Evolutionary conservation across 208 protist genomes (phyloP).

Genomic region (Crithidia brevicula): DNA sequence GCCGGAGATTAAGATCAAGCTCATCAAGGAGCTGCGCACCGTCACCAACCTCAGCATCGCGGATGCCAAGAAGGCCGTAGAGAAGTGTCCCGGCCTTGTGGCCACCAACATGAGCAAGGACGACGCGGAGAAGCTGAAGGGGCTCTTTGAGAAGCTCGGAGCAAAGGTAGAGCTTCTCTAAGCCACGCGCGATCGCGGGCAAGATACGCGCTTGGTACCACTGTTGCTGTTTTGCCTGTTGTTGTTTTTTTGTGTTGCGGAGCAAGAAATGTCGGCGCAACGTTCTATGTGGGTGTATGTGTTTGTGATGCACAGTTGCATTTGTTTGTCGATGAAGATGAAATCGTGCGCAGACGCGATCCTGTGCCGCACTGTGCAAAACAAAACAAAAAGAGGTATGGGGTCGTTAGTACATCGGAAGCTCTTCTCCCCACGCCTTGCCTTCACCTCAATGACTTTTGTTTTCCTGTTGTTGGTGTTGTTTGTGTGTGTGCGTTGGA

Average conservation of each 20-base stretch:
- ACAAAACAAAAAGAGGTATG: too few species aligned
- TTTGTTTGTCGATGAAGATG: too few species aligned
- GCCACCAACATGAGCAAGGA: slow-evolving; percentile 86
- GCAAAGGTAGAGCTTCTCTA: slow-evolving; percentile 89
- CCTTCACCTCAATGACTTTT: neutral
- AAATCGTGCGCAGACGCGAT: too few species aligned
- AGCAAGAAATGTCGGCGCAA: too few species aligned
- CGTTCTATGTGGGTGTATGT: too few species aligned
- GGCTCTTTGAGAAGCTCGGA: slow-evolving; percentile 87
- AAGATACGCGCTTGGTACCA: too few species aligned
- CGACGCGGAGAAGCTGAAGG: slow-evolving; percentile 92
- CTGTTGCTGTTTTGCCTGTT: too few species aligned
- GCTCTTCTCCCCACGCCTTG: too few species aligned
- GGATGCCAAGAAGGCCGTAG: slow-evolving; percentile 90
- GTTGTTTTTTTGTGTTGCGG: too few species aligned
- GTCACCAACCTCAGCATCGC: slow-evolving; percentile 87
- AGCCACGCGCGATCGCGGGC: neutral
- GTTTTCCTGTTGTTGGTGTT: slow-evolving; percentile 21
- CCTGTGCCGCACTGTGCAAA: too few species aligned
- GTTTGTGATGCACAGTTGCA: too few species aligned
- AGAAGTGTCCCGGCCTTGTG: slow-evolving; percentile 91
- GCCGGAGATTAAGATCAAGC: slow-evolving; percentile 89
- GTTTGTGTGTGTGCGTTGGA: slow-evolving; percentile 2
- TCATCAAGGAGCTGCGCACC: slow-evolving; percentile 91
- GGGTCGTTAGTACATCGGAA: too few species aligned